phyloP scores from a whole-genome alignment of 768 basidiomycete species.

The Leccinum disarticulatum region DNA sequence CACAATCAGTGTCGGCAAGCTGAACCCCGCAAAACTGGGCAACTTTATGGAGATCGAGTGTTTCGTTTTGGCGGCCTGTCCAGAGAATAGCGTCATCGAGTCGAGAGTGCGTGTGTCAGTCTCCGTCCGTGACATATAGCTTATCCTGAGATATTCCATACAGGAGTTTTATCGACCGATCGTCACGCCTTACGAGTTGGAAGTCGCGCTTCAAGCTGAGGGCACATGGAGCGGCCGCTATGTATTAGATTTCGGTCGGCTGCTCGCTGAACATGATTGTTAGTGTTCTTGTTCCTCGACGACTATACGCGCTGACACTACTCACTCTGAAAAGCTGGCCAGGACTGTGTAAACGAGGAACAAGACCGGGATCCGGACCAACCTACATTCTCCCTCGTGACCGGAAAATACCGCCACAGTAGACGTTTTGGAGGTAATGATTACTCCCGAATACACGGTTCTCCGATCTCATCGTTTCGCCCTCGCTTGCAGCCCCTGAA shows the following conservation, averaged over 20 bases:
- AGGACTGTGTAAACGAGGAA: constrained; percentile 20
- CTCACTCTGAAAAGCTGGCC: constrained; percentile 6
- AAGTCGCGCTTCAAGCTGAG: constrained; percentile 70
- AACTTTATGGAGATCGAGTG: constrained; percentile 98
- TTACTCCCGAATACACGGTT: background rate
- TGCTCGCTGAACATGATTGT: constrained; percentile 43
- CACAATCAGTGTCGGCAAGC: constrained; percentile 92
- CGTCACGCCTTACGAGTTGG: constrained; percentile 90
- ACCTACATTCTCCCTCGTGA: constrained; percentile 83
- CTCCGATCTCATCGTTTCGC: constrained; percentile 4
- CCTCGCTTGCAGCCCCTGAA: constrained; percentile 7
- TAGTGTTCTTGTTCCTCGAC: constrained; percentile 6
- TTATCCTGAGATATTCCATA: background rate
- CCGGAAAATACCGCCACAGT: constrained; percentile 80
- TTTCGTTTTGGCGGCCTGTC: constrained; percentile 92
- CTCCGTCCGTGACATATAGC: background rate
- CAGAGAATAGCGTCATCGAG: constrained; percentile 84
- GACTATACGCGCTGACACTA: background rate
- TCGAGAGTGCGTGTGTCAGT: constrained; percentile 47
- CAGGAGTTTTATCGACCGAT: constrained; percentile 92
- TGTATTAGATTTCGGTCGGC: constrained; percentile 70
- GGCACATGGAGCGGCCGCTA: constrained; percentile 77
- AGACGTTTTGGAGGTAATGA: constrained; percentile 57
- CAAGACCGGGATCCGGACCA: constrained; percentile 59
- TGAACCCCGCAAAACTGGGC: constrained; percentile 91